A percentile compares a stretch with the other conserved stretches of the same genome.
phyloP scores from a whole-genome alignment of 1,284 basidiomycete genomes.

The Gomphus sp. region DNA sequence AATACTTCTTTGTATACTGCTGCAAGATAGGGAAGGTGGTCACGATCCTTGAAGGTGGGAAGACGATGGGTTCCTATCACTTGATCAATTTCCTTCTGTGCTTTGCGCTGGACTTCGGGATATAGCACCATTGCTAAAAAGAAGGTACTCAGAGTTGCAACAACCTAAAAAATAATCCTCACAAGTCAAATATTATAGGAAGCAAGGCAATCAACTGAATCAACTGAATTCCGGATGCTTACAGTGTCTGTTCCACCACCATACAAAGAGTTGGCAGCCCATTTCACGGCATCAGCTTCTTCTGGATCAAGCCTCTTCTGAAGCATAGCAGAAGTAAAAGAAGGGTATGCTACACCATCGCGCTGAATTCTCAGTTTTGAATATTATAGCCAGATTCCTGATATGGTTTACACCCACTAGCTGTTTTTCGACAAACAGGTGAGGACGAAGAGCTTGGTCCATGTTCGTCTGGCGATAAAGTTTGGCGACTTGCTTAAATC shows the following conservation, averaged over 20 bases:
- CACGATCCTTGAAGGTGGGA: background rate
- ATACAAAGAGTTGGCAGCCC: conserved; percentile 13
- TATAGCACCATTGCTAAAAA: background rate
- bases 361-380: too few species aligned
- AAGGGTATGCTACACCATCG: background rate
- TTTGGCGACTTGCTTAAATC: conserved; percentile 16
- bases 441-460: conserved; percentile 16
- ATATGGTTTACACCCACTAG: background rate
- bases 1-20: conserved; percentile 29
- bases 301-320: background rate
- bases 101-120: background rate
- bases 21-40: conserved; percentile 25
- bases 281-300: conserved; percentile 15
- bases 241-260: conserved; percentile 11
- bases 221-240: background rate
- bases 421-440: conserved; percentile 17
- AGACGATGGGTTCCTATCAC: background rate
- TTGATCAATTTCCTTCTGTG: background rate
- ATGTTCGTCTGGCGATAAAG: conserved; percentile 13
- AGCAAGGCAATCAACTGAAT: conserved; percentile 12
- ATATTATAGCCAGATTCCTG: too few species aligned
- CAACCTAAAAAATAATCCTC: background rate
- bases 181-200: conserved; percentile 13
- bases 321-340: background rate
- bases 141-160: background rate